These are phyloP conservation scores for Teratosphaeria viscida DNA, from an alignment of 2,329 filamentous ascomycete species.

Conservation along the genomic window DNA sequence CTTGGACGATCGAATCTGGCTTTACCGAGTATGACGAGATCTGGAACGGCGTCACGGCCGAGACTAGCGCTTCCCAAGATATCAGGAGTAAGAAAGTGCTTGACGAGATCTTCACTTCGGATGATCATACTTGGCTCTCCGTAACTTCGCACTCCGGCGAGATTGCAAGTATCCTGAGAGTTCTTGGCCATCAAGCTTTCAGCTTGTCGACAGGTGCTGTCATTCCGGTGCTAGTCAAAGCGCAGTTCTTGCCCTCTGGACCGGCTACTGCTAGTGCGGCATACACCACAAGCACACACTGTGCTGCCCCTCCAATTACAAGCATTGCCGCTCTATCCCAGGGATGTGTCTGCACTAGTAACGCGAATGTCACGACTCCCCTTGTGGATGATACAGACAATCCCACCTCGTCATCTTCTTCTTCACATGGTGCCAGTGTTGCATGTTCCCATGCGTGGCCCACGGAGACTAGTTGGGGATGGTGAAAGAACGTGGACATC, in stretches of 20 bases:
- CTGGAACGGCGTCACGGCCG: constrained; percentile 42
- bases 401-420: background rate
- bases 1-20: constrained; percentile 46
- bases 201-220: constrained; percentile 54
- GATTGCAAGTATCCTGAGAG: constrained; percentile 42
- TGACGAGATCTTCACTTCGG: constrained; percentile 46
- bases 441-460: background rate
- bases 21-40: constrained; percentile 50
- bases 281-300: constrained; percentile 26
- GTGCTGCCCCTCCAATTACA: constrained; percentile 23
- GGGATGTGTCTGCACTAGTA: constrained; percentile 21
- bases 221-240: constrained; percentile 57
- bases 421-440: background rate
- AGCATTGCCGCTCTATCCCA: constrained; percentile 16
- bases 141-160: constrained; percentile 52
- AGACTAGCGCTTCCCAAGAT: constrained; percentile 43
- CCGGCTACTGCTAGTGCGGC: constrained; percentile 22
- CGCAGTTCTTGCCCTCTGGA: constrained; percentile 34
- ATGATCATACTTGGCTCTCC: constrained; percentile 47
- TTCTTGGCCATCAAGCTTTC: constrained; percentile 53
- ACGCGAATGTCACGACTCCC: constrained; percentile 1
- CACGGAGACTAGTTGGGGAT: background rate
- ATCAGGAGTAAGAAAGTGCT: constrained; percentile 41
- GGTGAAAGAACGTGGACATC: background rate
- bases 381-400: background rate